Percentiles rank a stretch among this genome's conserved stretches.
Evolutionary conservation across 768 basidiomycete species (phyloP).

Genomic region (Mycena galericulata): DNA sequence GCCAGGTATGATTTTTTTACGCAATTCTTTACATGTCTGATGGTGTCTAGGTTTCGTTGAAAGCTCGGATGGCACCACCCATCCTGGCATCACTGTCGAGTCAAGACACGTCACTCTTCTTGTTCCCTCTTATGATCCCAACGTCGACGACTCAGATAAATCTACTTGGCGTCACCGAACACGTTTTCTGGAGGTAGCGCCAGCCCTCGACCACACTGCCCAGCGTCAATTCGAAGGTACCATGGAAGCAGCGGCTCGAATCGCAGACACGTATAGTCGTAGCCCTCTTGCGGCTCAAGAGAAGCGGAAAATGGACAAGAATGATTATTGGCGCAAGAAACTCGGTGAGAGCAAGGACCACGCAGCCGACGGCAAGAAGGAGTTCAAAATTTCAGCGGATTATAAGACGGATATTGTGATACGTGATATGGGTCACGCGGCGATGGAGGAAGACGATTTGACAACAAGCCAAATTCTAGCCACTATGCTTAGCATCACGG

Average conservation of each 20-base stretch:
- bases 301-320: not conserved
- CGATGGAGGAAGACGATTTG: slow-evolving; percentile 3
- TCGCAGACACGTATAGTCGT: slow-evolving; percentile 34
- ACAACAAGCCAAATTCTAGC: not conserved
- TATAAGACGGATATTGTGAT: not conserved
- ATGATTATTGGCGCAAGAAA: not conserved
- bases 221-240: slow-evolving; percentile 41
- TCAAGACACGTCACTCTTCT: slow-evolving; percentile 30
- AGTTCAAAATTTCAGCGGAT: not conserved
- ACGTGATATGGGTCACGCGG: not conserved
- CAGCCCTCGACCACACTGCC: slow-evolving; percentile 41
- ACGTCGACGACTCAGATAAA: slow-evolving; percentile 25
- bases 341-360: not conserved
- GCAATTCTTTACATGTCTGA: not conserved
- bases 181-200: slow-evolving; percentile 32
- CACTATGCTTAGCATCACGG: not conserved
- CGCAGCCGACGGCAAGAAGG: slow-evolving; percentile 12
- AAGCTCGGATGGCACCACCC: slow-evolving; percentile 39
- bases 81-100: slow-evolving; percentile 36
- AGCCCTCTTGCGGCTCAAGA: slow-evolving; percentile 30
- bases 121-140: slow-evolving; percentile 27
- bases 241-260: slow-evolving; percentile 16
- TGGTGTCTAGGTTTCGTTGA: not conserved
- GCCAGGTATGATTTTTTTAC: slow-evolving; percentile 11
- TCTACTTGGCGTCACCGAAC: slow-evolving; percentile 32